phyloP scores from a whole-genome alignment of 2,329 filamentous ascomycete genomes.

The Sclerotinia borealis region DNA sequence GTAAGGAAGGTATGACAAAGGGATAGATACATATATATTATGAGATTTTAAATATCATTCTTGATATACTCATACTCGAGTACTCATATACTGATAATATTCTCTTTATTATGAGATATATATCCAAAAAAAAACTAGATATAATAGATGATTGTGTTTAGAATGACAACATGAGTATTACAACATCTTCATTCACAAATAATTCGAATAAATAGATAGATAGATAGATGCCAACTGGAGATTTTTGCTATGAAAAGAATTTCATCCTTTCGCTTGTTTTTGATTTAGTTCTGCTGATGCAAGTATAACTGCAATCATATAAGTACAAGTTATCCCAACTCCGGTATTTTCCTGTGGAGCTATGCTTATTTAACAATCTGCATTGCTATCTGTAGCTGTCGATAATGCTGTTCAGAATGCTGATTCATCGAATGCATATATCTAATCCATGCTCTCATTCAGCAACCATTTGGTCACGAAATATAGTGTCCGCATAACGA shows the following conservation, averaged over 20 bases:
- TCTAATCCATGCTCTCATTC: background rate
- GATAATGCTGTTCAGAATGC: background rate
- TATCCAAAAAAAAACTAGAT: no score
- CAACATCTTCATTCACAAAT: background rate
- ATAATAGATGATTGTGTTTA: no score
- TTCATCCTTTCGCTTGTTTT: background rate
- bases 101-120: no score
- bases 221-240: background rate
- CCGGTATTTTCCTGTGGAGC: background rate
- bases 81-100: no score
- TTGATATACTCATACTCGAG: no score
- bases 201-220: no score
- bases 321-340: conserved; percentile 4
- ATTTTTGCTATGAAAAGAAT: background rate
- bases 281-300: background rate
- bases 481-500: background rate
- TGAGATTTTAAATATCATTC: no score
- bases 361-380: background rate
- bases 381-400: background rate
- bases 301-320: background rate
- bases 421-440: background rate
- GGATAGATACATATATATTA: no score
- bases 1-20: no score
- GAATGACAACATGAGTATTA: no score
- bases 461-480: background rate